Conservation (phyloP, 2,329 filamentous ascomycete species). For the Septoria petroselini region DNA sequence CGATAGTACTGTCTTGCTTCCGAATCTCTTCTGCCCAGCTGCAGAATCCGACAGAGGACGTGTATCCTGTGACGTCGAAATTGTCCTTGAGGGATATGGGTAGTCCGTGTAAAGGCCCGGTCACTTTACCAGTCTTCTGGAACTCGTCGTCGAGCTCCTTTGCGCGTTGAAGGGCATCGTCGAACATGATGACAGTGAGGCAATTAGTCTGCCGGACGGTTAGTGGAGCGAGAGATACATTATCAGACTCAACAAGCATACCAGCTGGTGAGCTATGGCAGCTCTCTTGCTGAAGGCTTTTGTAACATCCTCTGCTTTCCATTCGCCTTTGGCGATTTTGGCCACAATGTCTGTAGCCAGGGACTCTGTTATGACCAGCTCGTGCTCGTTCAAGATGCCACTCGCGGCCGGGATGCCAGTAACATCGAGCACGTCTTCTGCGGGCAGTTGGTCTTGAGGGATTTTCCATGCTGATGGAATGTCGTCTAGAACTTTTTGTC, state of each 20-base stretch:
- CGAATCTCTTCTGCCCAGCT: slow-evolving; percentile 60
- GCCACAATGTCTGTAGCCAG: slow-evolving; percentile 42
- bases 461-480: slow-evolving; percentile 60
- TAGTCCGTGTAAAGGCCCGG: slow-evolving; percentile 66
- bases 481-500: slow-evolving; percentile 45
- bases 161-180: slow-evolving; percentile 52
- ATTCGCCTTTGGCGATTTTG: slow-evolving; percentile 43
- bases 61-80: slow-evolving; percentile 60
- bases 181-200: slow-evolving; percentile 57
- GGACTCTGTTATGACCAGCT: slow-evolving; percentile 51
- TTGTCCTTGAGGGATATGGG: slow-evolving; percentile 69
- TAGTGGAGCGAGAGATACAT: no score
- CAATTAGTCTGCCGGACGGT: slow-evolving; percentile 55
- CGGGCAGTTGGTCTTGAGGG: slow-evolving; percentile 52
- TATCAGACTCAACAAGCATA: slow-evolving; percentile 29
- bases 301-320: slow-evolving; percentile 53
- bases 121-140: slow-evolving; percentile 43
- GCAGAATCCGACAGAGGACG: slow-evolving; percentile 63
- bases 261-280: slow-evolving; percentile 55
- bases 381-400: slow-evolving; percentile 56
- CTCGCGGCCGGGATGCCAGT: slow-evolving; percentile 54
- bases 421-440: slow-evolving; percentile 50
- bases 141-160: slow-evolving; percentile 54
- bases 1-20: slow-evolving; percentile 54
- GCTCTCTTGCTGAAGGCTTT: slow-evolving; percentile 55